Base-by-base conservation (phyloP, 2,329 filamentous ascomycete species). In the Herpotrichia juniperi region DNA sequence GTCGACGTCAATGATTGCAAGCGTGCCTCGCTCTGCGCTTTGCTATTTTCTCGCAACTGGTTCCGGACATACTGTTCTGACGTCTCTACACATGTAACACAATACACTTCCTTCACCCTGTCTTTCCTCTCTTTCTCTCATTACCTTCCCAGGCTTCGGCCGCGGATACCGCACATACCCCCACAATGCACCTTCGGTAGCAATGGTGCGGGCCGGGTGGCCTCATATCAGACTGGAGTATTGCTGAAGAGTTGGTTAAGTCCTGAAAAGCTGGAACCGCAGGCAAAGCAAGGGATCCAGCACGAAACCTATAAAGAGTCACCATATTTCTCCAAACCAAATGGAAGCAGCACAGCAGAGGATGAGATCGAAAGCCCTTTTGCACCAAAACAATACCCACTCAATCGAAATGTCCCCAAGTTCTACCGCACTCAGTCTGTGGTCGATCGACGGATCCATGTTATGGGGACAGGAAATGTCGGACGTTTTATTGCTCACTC, bases 391-490 rank as follows among this genome's bases (percentile, higher is more conserved):
- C 17, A 12, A 9, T 9, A 4, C 10, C 24, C 4, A 28, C 6
- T 19, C 9, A 14, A 31, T 31, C 45, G 51, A 39, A 59, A 56
- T 40, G 50, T 64, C 4, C 58, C 67, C 50, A 63, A 65, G 42
- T 72, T 73, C 60, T 73, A 73, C 54, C 68, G 71, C 50, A 50
- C 50, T 6, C 48, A 63, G 31, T 60, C 64, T 10, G 63, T 68
- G 3, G 32, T 62, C 26, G 61, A 73, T 43, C 61, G 63, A 31
- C 62, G 69, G 2, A 68, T 73, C 21, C 86, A 94, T 66, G 81
- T 97, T 42, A 76, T 96, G 2, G 93, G 93, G 10, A 69, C 89
- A 10, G 93, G 93, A 30, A 96, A 91, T 67, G 79, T 96, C 11
- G 93, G 92, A 12, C 85, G 85, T 37, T 83, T 97, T 22, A 85